Base-by-base conservation (phyloP, 202 grass and related monocot species). In the Sporobolus alterniflorus region DNA sequence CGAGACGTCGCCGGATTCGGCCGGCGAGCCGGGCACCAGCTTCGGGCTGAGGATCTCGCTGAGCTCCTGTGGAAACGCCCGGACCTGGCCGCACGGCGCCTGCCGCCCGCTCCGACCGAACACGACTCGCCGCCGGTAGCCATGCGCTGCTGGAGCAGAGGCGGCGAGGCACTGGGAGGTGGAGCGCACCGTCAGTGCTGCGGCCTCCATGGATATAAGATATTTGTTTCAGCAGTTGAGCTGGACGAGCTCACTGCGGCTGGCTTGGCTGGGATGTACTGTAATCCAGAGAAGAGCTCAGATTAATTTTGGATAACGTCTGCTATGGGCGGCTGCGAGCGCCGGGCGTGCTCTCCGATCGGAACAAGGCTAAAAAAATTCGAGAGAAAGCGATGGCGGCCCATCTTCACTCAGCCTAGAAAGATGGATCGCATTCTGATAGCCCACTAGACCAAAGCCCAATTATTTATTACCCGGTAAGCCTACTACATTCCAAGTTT, bases 1-100 rank as follows among this genome's bases (percentile, higher is more conserved):
- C 16, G 88, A 85, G 24, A 85, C 66, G 65, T 89, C 77, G 57
- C 82, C 77, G 56, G 77, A 85, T 30, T 81, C 82, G 36, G 87
- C 36, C 0, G 87, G 82, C 39, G 87, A 89, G 18, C 77, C 82
- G 0, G 82, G 71, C 71, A 89, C 87, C 47, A 89, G 65, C 56
- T 89, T 85, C 0, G 87, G 87, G 34, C 26, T 61, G 6, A 89
- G 65, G 47, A 89, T 66, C 65, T 85, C 87, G 82, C 34, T 85
- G 64, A 89, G 56, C 87, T 85, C 82, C 46, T 71, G 34, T 21
- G 82, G 82, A 33, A 89, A 18, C 11, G 71, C 82, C 1, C 48
- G 87, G 2, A 89, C 65, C 24, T 41, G 71, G 66, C 39, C 51
- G 26, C 48, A 25, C 26, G 36, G 28, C 39, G 11, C 25, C 65